A percentile compares a stretch with the other conserved stretches of the same genome.
Conservation (phyloP, 2,329 filamentous ascomycete species). For the Colletotrichum magnum region DNA sequence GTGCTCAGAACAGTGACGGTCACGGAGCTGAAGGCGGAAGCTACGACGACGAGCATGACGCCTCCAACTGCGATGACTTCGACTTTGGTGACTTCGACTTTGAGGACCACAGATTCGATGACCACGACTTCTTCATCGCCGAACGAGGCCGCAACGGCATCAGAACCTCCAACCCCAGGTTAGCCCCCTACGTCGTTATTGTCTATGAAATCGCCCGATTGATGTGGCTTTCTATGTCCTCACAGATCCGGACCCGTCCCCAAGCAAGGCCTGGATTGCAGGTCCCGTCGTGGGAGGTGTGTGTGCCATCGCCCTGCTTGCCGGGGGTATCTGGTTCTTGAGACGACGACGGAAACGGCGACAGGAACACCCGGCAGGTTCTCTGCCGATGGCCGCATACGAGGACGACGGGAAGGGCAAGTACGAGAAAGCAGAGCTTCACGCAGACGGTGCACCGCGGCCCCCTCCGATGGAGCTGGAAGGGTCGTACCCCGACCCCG, state of each 20-base stretch:
- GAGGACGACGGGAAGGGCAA: neutral
- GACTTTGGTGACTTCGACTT: neutral
- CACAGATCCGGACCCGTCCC: no score
- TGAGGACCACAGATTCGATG: neutral
- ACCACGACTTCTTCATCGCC: neutral
- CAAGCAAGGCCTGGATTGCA: conserved; percentile 19
- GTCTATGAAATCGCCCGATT: no score
- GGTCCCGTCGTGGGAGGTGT: conserved; percentile 11
- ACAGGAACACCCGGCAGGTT: neutral
- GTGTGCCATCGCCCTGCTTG: neutral
- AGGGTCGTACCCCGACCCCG: neutral
- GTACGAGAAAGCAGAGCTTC: conserved; percentile 7
- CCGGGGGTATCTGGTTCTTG: conserved; percentile 13
- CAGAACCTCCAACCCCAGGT: neutral
- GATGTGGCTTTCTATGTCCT: no score
- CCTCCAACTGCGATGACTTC: neutral
- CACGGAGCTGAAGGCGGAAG: neutral
- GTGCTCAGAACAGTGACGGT: neutral
- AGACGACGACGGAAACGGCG: neutral
- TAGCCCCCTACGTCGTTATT: no score
- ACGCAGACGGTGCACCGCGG: neutral
- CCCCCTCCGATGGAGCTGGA: neutral
- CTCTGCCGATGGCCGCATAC: neutral
- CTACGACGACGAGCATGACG: neutral
- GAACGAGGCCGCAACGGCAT: neutral